A percentile compares a stretch with the other conserved stretches of the same genome.
These are phyloP conservation scores for Senecio squalidus DNA, from an alignment of 140 eudicot genomes.

Conservation along the genomic window DNA sequence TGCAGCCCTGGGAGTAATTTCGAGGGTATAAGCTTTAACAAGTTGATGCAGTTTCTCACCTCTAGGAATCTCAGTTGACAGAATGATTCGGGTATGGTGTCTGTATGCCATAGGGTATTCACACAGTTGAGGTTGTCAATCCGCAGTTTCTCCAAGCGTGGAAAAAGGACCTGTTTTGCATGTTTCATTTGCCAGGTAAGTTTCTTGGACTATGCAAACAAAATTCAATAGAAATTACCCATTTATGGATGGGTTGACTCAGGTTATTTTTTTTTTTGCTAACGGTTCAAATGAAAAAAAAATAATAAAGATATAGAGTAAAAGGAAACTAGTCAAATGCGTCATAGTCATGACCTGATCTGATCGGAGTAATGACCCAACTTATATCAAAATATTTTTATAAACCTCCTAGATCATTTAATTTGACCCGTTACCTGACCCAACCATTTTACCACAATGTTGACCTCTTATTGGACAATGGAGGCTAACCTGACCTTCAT, in stretches of 20 bases:
- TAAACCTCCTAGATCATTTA: not conserved
- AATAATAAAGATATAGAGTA: not conserved
- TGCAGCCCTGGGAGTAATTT: constrained; percentile 22
- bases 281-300: not conserved
- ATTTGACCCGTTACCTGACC: not conserved
- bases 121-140: constrained; percentile 25
- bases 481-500: not conserved
- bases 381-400: not conserved
- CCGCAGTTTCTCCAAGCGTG: constrained; percentile 39
- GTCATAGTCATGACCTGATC: not conserved
- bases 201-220: constrained; percentile 4
- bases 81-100: constrained; percentile 16
- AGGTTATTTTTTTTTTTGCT: not conserved
- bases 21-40: constrained; percentile 20
- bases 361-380: too few species aligned
- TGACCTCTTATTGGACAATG: not conserved
- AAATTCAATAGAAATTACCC: too few species aligned
- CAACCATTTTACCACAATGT: not conserved
- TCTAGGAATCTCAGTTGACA: constrained; percentile 29
- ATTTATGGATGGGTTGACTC: not conserved
- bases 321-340: not conserved
- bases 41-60: constrained; percentile 28
- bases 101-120: constrained; percentile 24
- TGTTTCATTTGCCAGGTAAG: constrained; percentile 9
- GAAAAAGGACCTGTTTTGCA: constrained; percentile 27